Conservation (phyloP, 768 basidiomycete species). For the Phylloporus sp. region DNA sequence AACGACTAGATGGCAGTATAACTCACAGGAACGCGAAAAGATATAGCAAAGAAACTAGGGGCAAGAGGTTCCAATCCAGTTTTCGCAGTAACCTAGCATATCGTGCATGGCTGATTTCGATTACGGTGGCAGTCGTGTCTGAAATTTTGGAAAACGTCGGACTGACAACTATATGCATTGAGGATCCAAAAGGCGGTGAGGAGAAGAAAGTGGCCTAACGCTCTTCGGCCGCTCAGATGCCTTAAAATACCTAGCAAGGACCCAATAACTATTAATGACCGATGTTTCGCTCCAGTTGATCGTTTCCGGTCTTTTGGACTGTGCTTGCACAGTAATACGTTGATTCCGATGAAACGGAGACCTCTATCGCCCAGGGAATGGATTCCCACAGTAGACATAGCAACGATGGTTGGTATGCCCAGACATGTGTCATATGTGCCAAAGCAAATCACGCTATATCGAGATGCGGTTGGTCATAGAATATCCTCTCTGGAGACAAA, state of each 20-base stretch:
- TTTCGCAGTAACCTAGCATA: neutral
- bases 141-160: neutral
- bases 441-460: neutral
- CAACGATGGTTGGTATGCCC: neutral
- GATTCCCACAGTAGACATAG: neutral
- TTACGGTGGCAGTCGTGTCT: neutral
- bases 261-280: neutral
- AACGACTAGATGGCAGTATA: neutral
- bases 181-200: neutral
- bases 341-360: neutral
- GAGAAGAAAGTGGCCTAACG: neutral
- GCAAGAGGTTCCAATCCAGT: neutral
- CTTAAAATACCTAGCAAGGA: neutral
- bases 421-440: neutral
- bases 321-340: neutral
- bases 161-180: neutral
- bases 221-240: neutral
- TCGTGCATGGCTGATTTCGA: neutral
- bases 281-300: neutral
- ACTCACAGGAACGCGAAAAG: constrained; percentile 4
- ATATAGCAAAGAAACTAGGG: neutral
- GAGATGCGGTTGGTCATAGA: neutral
- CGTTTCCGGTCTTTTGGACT: neutral
- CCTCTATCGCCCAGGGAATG: neutral
- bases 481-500: neutral